Evolutionary conservation across 148 eudicot genomes (phyloP).

Genomic region (Chenopodium formosanum): DNA sequence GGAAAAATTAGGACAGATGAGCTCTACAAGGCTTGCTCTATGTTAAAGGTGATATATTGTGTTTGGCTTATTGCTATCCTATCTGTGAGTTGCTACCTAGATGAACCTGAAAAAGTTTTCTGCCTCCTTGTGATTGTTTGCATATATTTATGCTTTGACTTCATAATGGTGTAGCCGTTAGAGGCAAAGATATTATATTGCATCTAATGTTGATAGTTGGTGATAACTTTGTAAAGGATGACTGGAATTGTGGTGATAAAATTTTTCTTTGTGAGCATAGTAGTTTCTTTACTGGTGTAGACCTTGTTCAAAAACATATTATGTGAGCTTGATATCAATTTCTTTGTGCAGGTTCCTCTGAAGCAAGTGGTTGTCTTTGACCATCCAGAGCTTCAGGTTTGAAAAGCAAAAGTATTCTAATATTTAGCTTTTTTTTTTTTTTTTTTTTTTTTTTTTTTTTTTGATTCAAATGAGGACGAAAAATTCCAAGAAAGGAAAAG

Average conservation of each 20-base stretch:
- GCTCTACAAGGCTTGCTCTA: constrained; percentile 66
- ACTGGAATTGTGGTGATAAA: too few relatives aligned
- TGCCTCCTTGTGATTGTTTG: neutral
- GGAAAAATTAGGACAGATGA: constrained; percentile 68
- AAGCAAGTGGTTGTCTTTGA: constrained; percentile 65
- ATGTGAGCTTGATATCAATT: neutral
- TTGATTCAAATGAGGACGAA: too few relatives aligned
- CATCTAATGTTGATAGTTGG: neutral
- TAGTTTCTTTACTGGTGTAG: neutral
- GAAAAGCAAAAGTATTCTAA: neutral
- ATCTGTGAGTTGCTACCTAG: neutral
- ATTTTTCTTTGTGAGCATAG: neutral
- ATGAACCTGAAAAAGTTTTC: neutral
- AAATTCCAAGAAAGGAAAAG: too few relatives aligned
- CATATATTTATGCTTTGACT: neutral
- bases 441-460: too few relatives aligned
- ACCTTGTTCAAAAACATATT: neutral
- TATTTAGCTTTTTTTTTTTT: neutral
- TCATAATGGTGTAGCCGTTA: neutral
- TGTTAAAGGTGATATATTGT: constrained; percentile 56
- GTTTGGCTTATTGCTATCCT: constrained; percentile 10
- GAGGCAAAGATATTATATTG: neutral
- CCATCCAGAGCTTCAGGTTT: constrained; percentile 82
- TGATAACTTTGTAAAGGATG: neutral
- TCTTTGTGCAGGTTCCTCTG: constrained; percentile 57